Base-by-base conservation (phyloP, 176 grass and related monocot species). In the Rhynchospora pubera region DNA sequence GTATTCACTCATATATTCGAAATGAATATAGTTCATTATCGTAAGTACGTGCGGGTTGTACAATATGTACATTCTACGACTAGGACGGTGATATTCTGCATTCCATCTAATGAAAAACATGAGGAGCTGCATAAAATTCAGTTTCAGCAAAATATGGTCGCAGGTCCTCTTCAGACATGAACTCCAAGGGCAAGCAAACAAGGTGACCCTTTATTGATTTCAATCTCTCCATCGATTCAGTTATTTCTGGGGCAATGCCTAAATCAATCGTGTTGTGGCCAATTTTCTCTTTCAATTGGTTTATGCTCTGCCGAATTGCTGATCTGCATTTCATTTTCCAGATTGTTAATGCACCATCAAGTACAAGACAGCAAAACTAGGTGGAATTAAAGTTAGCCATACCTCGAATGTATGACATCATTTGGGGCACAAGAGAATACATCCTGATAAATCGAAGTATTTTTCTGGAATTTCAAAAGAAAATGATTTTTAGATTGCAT, bases 101-200 rank as follows among this genome's bases (percentile, higher is more conserved):
- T 59, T 7, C 60, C 70, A 64, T 4, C 85, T 97, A 97, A 80
- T 91, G 89, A 62, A 97, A 97, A 86, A 93, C 93, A 64, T 87
- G 83, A 28, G 89, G 89, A 43, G 88, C 87, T 26, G 78, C 91
- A 48, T 89, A 97, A 82, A 85, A 97, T 62, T 97, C 91, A 50
- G 86, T 87, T 84, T 93, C 86, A 1, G 76, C 62, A 22, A 97
- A 92, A 65, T 65, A 86, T 5, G 93, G 93, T 83, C 91, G 87
- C 86, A 97, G 84, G 42, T 97, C 91, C 83, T 97, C 93, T 69
- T 88, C 78, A 65, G 87, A 86, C 93, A 97, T 93, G 79, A 97
- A 97, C 26, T 93, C 68, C 64, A 97, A 77, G 3, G 93, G 88
- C 78, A 97, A 97, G 34, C 70, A 84, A 84, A 97, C 93, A 63